Conservation (phyloP, 208 protist species). For the Lotmaria passim region DNA sequence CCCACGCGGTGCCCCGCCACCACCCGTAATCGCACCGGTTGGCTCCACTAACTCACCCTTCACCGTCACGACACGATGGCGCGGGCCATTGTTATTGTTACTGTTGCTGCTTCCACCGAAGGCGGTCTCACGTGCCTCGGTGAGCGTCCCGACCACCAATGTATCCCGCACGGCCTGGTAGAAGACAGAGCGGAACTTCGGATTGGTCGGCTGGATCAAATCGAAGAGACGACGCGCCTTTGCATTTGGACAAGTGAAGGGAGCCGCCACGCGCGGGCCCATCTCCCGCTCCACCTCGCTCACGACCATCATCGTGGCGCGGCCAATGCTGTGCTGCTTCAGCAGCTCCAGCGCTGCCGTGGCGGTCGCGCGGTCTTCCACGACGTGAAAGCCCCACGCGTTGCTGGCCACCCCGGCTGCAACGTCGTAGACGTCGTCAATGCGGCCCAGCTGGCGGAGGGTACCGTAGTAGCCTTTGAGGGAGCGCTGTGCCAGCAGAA, state of each 20-base stretch:
- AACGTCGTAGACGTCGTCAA: constrained; percentile 97
- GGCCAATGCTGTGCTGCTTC: constrained; percentile 94
- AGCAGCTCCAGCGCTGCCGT: constrained; percentile 92
- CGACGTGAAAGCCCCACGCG: constrained; percentile 97
- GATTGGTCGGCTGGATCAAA: constrained; percentile 91
- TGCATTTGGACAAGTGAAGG: constrained; percentile 64
- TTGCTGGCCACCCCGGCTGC: constrained; percentile 97
- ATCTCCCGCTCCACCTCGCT: constrained; percentile 90
- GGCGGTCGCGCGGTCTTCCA: constrained; percentile 95
- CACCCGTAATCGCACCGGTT: constrained; percentile 98
- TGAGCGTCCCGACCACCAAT: constrained; percentile 95
- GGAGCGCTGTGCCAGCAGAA: constrained; percentile 80
- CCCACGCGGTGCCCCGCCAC: constrained; percentile 89
- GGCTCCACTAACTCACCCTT: constrained; percentile 97
- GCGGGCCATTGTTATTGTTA: constrained; percentile 24
- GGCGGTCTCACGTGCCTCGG: constrained; percentile 89
- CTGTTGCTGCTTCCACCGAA: constrained; percentile 48
- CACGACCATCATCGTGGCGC: constrained; percentile 98
- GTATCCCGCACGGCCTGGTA: constrained; percentile 98
- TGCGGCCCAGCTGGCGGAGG: constrained; percentile 97
- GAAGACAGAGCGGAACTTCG: constrained; percentile 93
- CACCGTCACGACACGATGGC: constrained; percentile 96
- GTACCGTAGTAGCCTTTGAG: constrained; percentile 95
- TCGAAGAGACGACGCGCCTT: constrained; percentile 93
- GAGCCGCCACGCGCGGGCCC: constrained; percentile 40